phyloP scores from a whole-genome alignment of 2,329 filamentous ascomycete genomes.

The Chaetomiaceae sp. region DNA sequence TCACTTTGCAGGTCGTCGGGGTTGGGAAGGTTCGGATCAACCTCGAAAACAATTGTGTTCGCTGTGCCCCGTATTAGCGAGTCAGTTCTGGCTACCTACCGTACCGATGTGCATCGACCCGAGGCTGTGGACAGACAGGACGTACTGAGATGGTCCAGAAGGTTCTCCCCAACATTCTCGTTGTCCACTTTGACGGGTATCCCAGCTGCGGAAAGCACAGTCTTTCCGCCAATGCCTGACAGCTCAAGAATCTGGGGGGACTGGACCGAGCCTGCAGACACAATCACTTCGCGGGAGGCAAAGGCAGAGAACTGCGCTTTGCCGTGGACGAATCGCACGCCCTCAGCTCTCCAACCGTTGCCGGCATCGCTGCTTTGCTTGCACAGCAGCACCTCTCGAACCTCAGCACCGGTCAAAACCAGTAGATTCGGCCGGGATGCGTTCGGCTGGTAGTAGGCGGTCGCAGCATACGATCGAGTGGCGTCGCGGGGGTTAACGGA shows the following conservation, averaged over 20 bases:
- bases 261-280: conserved; percentile 36
- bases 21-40: conserved; percentile 36
- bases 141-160: conserved; percentile 31
- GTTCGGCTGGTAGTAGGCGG: conserved; percentile 11
- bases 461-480: conserved; percentile 35
- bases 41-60: conserved; percentile 38
- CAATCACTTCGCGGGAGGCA: conserved; percentile 32
- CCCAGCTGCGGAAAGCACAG: conserved; percentile 34
- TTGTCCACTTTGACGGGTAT: conserved; percentile 35
- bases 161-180: conserved; percentile 39
- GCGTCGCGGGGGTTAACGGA: conserved; percentile 30
- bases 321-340: conserved; percentile 26
- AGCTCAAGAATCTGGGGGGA: conserved; percentile 32
- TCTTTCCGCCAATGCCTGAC: conserved; percentile 33
- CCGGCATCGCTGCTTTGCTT: not conserved
- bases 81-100: too few relatives aligned
- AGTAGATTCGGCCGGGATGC: conserved; percentile 13
- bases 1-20: conserved; percentile 35
- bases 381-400: conserved; percentile 3
- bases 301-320: conserved; percentile 11
- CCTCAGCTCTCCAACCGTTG: conserved; percentile 16
- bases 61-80: too few relatives aligned
- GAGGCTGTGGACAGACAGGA: conserved; percentile 27
- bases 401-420: conserved; percentile 12
- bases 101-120: too few relatives aligned